Evolutionary conservation across 2,329 filamentous ascomycete genomes (phyloP).

Genomic region (Cordyceps militaris): DNA sequence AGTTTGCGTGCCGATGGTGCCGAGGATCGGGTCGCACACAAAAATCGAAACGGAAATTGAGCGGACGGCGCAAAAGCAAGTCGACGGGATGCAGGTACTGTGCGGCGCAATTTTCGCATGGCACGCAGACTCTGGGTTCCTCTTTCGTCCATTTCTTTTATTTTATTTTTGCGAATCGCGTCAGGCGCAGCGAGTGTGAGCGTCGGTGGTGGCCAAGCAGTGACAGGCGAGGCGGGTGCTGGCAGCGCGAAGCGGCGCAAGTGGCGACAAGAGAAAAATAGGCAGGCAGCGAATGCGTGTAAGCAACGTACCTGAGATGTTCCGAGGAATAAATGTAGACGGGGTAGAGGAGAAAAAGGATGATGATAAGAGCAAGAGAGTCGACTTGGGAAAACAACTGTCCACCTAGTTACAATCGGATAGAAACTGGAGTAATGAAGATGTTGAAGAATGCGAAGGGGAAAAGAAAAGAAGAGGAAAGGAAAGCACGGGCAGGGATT

Average conservation of each 20-base stretch:
- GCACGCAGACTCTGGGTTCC: not conserved
- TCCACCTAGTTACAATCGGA: constrained; percentile 10
- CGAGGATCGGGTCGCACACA: constrained; percentile 1
- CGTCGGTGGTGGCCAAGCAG: not conserved
- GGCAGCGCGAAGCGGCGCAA: constrained; percentile 7
- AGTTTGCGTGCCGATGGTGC: not conserved
- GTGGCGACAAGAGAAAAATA: constrained; percentile 1
- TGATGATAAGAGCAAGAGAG: not conserved
- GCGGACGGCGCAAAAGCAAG: not conserved
- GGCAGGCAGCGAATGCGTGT: not conserved
- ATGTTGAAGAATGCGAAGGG: not conserved
- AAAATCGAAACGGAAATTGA: not conserved
- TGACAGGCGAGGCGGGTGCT: constrained; percentile 1
- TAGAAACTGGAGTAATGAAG: not conserved
- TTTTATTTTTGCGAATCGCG: not conserved
- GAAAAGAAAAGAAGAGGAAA: not conserved
- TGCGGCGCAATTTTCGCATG: not conserved
- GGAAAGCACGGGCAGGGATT: constrained; percentile 5
- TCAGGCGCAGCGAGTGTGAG: not conserved
- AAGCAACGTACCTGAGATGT: constrained; percentile 2
- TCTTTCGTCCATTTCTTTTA: not conserved
- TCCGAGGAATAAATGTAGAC: not conserved
- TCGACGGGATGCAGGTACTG: not conserved
- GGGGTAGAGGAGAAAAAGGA: not conserved
- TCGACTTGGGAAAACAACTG: constrained; percentile 10